phyloP scores from a whole-genome alignment of 805 yeast species.

The Komagataella kurtzmanii region DNA sequence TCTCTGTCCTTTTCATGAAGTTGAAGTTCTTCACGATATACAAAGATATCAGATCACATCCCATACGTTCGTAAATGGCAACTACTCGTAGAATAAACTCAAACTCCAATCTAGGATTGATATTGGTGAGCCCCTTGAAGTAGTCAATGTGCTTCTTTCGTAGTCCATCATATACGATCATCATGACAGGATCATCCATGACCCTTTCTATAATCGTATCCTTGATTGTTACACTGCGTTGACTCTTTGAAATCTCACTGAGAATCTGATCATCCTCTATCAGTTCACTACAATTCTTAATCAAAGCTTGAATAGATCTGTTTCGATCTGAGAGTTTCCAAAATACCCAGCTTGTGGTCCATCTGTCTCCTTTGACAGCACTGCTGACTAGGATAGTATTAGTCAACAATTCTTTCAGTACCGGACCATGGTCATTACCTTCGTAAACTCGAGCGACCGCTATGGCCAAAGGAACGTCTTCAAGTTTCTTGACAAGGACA shows the following conservation, averaged over 20 bases:
- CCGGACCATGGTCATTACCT: constrained; percentile 41
- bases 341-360: constrained; percentile 73
- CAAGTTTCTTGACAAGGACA: constrained; percentile 53
- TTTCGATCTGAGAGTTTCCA: constrained; percentile 43
- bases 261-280: constrained; percentile 14
- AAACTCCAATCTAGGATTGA: constrained; percentile 36
- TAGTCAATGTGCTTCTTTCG: constrained; percentile 38
- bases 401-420: constrained; percentile 33
- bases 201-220: neutral
- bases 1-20: constrained; percentile 19
- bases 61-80: constrained; percentile 71
- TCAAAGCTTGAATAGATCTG: constrained; percentile 49
- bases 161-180: constrained; percentile 49
- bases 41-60: constrained; percentile 71
- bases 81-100: constrained; percentile 49
- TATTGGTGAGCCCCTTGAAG: constrained; percentile 32
- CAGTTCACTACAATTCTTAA: constrained; percentile 34
- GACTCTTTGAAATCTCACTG: constrained; percentile 19
- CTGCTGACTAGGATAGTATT: constrained; percentile 42
- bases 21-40: constrained; percentile 56
- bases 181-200: constrained; percentile 68
- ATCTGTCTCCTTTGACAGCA: constrained; percentile 50
- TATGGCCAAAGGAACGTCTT: constrained; percentile 63
- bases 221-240: neutral
- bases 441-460: constrained; percentile 72